These are phyloP conservation scores for Gaeumannomyces sp. DNA, from an alignment of 2,329 filamentous ascomycete species.

Conservation along the genomic window DNA sequence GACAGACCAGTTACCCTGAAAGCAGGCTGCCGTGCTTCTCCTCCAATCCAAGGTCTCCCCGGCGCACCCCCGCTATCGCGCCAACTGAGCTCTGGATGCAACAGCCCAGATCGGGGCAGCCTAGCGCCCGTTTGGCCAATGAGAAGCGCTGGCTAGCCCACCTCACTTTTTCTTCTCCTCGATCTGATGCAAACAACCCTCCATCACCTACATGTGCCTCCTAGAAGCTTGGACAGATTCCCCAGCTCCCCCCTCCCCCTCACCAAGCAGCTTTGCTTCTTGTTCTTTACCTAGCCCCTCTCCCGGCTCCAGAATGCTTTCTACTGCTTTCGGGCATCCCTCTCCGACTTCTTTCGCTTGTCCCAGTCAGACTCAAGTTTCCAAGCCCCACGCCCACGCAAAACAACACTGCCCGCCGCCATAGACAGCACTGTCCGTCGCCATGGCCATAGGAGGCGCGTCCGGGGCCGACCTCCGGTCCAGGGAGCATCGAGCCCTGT, in stretches of 20 bases:
- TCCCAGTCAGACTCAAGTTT: not conserved
- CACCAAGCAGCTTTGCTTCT: not conserved
- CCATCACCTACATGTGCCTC: not conserved
- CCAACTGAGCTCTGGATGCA: not conserved
- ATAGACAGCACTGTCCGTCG: too few relatives aligned
- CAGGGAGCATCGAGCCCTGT: slow-evolving; percentile 28
- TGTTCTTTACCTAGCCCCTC: too few relatives aligned
- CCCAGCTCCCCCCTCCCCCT: too few relatives aligned
- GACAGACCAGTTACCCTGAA: not conserved
- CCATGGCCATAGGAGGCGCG: not conserved
- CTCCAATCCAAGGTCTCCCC: not conserved
- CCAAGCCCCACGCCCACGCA: not conserved
- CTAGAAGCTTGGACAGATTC: not conserved
- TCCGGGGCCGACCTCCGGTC: slow-evolving; percentile 15
- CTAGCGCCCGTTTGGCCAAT: not conserved
- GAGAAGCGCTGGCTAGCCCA: not conserved
- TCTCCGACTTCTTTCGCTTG: too few relatives aligned
- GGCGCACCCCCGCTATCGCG: not conserved
- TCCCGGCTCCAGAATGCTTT: too few relatives aligned
- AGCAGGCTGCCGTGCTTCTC: not conserved
- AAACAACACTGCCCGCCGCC: not conserved
- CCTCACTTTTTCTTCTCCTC: not conserved
- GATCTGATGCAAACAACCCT: not conserved
- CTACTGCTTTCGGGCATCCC: too few relatives aligned
- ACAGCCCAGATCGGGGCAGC: not conserved